phyloP scores from a whole-genome alignment of 352 stramenopile species.

The Pythium rhizo-oryzae region DNA sequence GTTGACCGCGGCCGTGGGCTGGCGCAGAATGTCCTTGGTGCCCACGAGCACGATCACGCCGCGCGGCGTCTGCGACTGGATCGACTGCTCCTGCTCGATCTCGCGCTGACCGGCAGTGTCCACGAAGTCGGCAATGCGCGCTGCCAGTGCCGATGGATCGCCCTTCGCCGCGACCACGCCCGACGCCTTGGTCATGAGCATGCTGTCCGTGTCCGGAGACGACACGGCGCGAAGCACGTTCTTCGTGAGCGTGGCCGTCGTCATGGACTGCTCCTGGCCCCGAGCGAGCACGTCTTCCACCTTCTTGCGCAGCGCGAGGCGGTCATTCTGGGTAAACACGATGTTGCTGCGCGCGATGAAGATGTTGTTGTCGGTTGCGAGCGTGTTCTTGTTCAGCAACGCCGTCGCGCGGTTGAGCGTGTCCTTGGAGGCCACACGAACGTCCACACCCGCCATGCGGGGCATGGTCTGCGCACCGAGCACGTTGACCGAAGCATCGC shows the following conservation, averaged over 20 bases:
- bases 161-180: conserved; percentile 33
- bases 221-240: conserved; percentile 25
- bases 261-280: conserved; percentile 13
- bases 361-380: conserved; percentile 42
- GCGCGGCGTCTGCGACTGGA: conserved; percentile 19
- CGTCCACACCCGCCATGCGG: neutral
- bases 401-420: conserved; percentile 33
- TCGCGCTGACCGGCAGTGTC: conserved; percentile 20
- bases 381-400: conserved; percentile 46
- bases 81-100: conserved; percentile 23
- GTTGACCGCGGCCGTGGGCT: conserved; percentile 30
- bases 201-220: conserved; percentile 24
- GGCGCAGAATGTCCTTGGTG: conserved; percentile 32
- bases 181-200: conserved; percentile 37
- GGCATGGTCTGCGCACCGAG: too few relatives aligned
- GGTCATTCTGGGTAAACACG: conserved; percentile 38
- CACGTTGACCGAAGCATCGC: conserved; percentile 14
- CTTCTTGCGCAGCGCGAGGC: conserved; percentile 29
- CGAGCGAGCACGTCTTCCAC: conserved; percentile 18
- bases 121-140: conserved; percentile 31
- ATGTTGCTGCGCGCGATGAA: conserved; percentile 41
- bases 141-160: conserved; percentile 13
- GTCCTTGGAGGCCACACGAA: conserved; percentile 27
- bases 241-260: conserved; percentile 18
- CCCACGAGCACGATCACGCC: conserved; percentile 24